Percentiles rank a stretch among this genome's conserved stretches.
Conservation (phyloP, 2,329 filamentous ascomycete genomes). For the Claviceps arundinis region DNA sequence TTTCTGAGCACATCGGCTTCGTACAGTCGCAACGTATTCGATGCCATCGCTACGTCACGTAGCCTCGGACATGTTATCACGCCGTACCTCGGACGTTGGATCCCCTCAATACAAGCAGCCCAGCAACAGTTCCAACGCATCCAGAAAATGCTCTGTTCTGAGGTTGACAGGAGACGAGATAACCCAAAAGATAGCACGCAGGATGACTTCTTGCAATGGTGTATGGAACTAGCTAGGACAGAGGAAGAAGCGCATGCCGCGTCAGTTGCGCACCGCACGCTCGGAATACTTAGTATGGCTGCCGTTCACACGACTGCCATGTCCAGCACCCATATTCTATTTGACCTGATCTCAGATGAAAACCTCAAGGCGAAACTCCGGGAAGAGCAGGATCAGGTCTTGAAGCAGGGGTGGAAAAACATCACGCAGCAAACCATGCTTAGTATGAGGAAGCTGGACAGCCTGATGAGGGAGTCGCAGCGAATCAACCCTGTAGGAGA, state of each 20-base stretch:
- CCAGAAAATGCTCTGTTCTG: background rate
- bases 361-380: slow-evolving; percentile 1
- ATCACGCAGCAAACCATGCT: slow-evolving; percentile 10
- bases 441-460: slow-evolving; percentile 10
- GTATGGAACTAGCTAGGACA: slow-evolving; percentile 7
- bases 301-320: slow-evolving; percentile 11
- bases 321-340: slow-evolving; percentile 9
- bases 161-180: no score
- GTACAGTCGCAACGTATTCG: slow-evolving; percentile 8
- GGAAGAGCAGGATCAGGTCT: slow-evolving; percentile 4
- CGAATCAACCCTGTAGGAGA: slow-evolving; percentile 10
- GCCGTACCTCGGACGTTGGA: slow-evolving; percentile 1
- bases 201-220: slow-evolving; percentile 10
- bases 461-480: slow-evolving; percentile 11
- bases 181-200: slow-evolving; percentile 5
- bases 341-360: slow-evolving; percentile 6
- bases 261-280: slow-evolving; percentile 6
- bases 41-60: slow-evolving; percentile 7
- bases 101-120: slow-evolving; percentile 4
- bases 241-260: slow-evolving; percentile 6
- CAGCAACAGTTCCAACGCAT: slow-evolving; percentile 6
- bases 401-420: slow-evolving; percentile 3
- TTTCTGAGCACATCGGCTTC: slow-evolving; percentile 8
- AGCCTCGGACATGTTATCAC: slow-evolving; percentile 4
- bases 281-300: slow-evolving; percentile 10